Percentiles rank a stretch among this genome's conserved stretches.
These are phyloP conservation scores for Euclidium syriacum DNA, from an alignment of 345 rosid species.

Conservation along the genomic window DNA sequence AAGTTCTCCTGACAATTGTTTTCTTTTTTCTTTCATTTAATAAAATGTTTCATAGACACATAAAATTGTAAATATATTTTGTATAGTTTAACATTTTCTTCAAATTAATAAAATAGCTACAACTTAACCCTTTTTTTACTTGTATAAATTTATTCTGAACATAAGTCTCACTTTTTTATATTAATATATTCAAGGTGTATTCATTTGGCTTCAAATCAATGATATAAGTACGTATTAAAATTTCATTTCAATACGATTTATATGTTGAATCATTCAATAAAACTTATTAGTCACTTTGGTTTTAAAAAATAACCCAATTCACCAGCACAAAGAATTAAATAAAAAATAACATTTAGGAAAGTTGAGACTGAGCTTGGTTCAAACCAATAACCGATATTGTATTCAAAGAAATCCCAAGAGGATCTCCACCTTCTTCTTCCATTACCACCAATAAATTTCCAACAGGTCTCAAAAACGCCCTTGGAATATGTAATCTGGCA, in stretches of 20 bases:
- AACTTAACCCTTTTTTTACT: too few relatives aligned
- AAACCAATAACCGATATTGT: slow-evolving; percentile 32
- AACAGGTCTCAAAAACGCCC: slow-evolving; percentile 49
- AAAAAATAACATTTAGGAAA: slow-evolving; percentile 9
- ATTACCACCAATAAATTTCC: slow-evolving; percentile 50
- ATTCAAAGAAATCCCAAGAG: slow-evolving; percentile 46
- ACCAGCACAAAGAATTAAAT: background rate
- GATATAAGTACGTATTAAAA: background rate
- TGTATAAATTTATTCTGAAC: background rate
- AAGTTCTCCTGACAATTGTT: too few relatives aligned
- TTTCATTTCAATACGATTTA: background rate
- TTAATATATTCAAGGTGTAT: background rate
- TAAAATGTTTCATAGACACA: too few relatives aligned
- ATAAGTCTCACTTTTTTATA: background rate
- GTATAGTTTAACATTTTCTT: too few relatives aligned
- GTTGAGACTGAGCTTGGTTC: slow-evolving; percentile 10
- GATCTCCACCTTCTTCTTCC: slow-evolving; percentile 73
- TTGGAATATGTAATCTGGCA: slow-evolving; percentile 75
- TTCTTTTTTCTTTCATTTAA: background rate
- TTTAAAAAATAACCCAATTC: background rate
- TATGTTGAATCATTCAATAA: background rate
- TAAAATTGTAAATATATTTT: too few relatives aligned
- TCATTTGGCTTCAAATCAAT: background rate
- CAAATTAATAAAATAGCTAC: too few relatives aligned
- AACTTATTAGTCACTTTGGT: background rate